Evolutionary conservation across 2,329 filamentous ascomycete genomes (phyloP), one percentile per base, ranked within the genome.

Genomic region (Ophiostoma angusticollis): DNA sequence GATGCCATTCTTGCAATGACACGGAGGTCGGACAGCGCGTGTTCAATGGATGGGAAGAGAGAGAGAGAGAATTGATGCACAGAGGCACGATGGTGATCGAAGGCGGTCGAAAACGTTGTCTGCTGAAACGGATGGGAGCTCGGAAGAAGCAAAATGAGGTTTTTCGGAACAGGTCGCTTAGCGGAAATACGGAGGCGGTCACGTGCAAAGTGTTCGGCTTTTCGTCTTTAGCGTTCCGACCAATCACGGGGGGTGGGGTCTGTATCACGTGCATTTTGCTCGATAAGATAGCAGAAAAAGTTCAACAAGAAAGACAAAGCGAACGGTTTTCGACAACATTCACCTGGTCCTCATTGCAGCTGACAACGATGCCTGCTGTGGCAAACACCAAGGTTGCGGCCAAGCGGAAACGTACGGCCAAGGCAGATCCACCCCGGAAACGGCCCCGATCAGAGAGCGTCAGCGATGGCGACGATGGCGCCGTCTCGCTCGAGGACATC

Each of bases 1-100:
- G 85, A 94, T 74, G 89, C 89, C 89, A 96, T 96, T 82, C 72
- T 83, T 83, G 74, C 64, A 63, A 68, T 70, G 63, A 65, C 66
- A 62, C 65, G 25, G 63, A 65, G 67, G 29, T 41, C 39, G 41
- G 37, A n/a, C n/a, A n/a, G n/a, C n/a, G n/a, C n/a, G n/a, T n/a
- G n/a, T n/a, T n/a, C n/a, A 34, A 12, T 19, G 23, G 18, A 36
- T 57, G 50, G 56, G 54, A 56, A 57, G 61, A 60, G 55, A 59
- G 52, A 44, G 49, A 52, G 55, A 55, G 24, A n/a, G 28, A 18
- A 4, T 3, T 19, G 18, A 25, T 24, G 19, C 5, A 34, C 19
- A 24, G 14, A 25, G 35, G 21, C 30, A 19, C 29, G 11, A 19
- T 13, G 22, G 29, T 17, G 28, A 31, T 36, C 21, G 24, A 27